Percentiles rank a stretch among this genome's conserved stretches.
These are phyloP conservation scores for Alternaria brassicae DNA, from an alignment of 2,329 filamentous ascomycete species.

Conservation along the genomic window DNA sequence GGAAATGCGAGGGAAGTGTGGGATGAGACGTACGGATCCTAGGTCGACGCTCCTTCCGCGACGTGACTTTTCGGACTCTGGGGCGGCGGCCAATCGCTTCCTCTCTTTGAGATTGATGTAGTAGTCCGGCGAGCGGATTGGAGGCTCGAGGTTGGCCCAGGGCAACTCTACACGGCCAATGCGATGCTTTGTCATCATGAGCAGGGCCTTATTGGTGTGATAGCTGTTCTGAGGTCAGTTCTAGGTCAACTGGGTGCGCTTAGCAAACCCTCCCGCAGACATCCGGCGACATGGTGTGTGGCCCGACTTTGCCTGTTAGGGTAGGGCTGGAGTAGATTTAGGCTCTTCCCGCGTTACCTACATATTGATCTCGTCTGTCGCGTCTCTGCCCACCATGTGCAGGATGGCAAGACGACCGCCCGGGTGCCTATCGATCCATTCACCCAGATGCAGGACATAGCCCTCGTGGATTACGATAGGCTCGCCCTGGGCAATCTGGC, in stretches of 20 bases:
- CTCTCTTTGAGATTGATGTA: conserved; percentile 34
- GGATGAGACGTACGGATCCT: conserved; percentile 34
- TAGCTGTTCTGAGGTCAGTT: conserved; percentile 57
- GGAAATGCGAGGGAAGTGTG: conserved; percentile 5
- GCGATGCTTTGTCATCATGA: conserved; percentile 66
- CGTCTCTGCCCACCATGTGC: conserved; percentile 68
- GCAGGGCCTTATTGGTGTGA: conserved; percentile 61
- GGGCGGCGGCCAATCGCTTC: conserved; percentile 10
- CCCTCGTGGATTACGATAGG: conserved; percentile 65
- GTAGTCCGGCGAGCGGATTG: conserved; percentile 61
- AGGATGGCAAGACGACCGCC: conserved; percentile 66
- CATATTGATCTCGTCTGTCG: conserved; percentile 66
- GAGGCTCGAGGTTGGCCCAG: conserved; percentile 67
- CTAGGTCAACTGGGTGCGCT: conserved; percentile 25
- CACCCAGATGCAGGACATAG: conserved; percentile 62
- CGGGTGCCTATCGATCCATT: conserved; percentile 66
- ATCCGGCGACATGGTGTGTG: conserved; percentile 10
- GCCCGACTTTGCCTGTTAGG: conserved; percentile 13
- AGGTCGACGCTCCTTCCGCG: conserved; percentile 37
- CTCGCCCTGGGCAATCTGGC: conserved; percentile 62
- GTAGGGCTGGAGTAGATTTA: conserved; percentile 5
- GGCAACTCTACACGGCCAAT: conserved; percentile 64
- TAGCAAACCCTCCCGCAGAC: conserved; percentile 17
- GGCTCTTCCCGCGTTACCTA: conserved; percentile 45
- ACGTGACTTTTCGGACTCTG: conserved; percentile 17